phyloP scores from a whole-genome alignment of 2,329 filamentous ascomycete genomes.

The Exophiala calicioides region DNA sequence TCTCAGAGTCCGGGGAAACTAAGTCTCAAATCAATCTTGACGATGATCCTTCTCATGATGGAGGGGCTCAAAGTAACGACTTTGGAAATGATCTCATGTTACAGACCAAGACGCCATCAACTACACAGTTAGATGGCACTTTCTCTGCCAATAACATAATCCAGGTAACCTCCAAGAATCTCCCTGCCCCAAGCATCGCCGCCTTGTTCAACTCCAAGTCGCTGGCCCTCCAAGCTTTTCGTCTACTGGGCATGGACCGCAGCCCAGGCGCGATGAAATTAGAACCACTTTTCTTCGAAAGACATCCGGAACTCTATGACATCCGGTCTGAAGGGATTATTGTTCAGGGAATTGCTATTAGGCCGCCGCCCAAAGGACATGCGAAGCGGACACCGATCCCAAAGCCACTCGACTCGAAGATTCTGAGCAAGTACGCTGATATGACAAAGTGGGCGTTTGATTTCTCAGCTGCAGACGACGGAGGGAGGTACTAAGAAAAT shows the following conservation, averaged over 20 bases:
- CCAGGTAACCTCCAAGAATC: no score
- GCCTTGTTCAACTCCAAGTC: not conserved
- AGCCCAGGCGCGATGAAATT: not conserved
- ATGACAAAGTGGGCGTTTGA: constrained; percentile 3
- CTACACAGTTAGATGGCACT: no score
- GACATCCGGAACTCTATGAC: constrained; percentile 10
- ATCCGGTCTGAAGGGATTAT: not conserved
- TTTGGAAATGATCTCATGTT: no score
- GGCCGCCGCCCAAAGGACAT: not conserved
- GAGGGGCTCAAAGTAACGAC: no score
- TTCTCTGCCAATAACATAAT: no score
- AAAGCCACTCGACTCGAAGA: not conserved
- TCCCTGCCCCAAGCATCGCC: not conserved
- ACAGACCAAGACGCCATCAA: no score
- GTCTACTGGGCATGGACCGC: constrained; percentile 2
- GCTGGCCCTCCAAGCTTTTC: constrained; percentile 2
- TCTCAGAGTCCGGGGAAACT: not conserved
- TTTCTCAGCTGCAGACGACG: no score
- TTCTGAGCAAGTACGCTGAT: not conserved
- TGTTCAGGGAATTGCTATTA: not conserved
- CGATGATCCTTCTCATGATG: no score
- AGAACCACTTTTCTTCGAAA: constrained; percentile 5
- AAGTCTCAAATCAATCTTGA: no score
- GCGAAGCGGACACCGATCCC: not conserved
- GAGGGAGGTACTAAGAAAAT: no score